Evolutionary conservation across 164 flowering plant species (phyloP), one percentile per base, ranked within the genome.

Genomic region (Aristolochia contorta): DNA sequence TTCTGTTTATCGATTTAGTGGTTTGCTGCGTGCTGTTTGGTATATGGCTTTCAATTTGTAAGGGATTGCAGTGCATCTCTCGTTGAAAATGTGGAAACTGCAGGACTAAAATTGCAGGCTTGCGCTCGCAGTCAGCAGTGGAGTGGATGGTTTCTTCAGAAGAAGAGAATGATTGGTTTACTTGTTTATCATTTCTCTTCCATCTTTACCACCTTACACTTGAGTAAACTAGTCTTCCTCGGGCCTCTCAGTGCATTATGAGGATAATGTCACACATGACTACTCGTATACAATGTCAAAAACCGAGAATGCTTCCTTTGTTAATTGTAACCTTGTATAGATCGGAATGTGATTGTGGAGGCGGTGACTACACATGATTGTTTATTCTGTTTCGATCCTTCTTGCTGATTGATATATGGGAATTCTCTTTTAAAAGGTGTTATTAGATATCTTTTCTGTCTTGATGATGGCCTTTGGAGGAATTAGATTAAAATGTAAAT

Each of bases 41-140:
- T 16, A 67, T 85, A 57, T 90, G 97, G 97, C 71, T 90, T 51
- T 69, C 67, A 0, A 66, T 89, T 30, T 89, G 93, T 60, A 63
- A 54, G 20, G 87, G 93, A 18, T 59, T 80, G 41, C 57, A 61
- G 23, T 89, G 96, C 69, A 54, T 73, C 53, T 53, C 61, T 52
- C 71, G 63, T 10, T 78, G 69, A 72, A 41, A 30, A 0, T 50
- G 12, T 50, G 54, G 12, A 50, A 50, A 22, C 1, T 50, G 54
- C 1, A 50, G 9, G 20, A 22, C 22, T n/a, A 18, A n/a, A 50
- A 10, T n/a, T 19, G n/a, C 7, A 55, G 15, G 19, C 3, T 55
- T 18, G 16, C 16, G 12, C 43, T 37, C 43, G 43, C 43, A 37
- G 43, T 37, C 7, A 8, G 43, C 43, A 37, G 43, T 37, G 43